Evolutionary conservation across 2,329 filamentous ascomycete species (phyloP), one percentile per base, ranked within the genome.

Genomic region (Monilinia laxa): DNA sequence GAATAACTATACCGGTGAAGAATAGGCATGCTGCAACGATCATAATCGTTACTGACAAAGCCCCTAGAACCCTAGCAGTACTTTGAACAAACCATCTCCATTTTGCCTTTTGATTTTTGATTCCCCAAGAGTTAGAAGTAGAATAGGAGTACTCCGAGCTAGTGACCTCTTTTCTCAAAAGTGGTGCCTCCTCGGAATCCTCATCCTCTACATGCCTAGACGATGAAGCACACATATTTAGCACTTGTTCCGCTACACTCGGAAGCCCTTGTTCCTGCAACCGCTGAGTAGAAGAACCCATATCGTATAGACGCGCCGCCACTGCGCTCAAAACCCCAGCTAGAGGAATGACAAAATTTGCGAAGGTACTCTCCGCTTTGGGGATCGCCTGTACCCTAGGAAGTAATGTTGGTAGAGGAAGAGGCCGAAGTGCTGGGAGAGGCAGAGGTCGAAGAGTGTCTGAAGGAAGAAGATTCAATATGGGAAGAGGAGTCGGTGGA

Each of bases 11-110:
- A 65, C 63, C 63, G 18, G 63, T 60, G 38, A 60, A 70, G 67
- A 75, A 73, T 12, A 73, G 51, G 42, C 69, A 68, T 18, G 76
- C 67, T 5, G 71, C n/a, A 56, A 74, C 67, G n/a, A 76, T 69
- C 1, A 73, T 63, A 38, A 69, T 70, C n/a, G 70, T 67, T 40
- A 75, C 62, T 20, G 72, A 40, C 45, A 53, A 42, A 18, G 67
- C 69, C 56, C 73, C 69, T 45, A 70, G 70, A 58, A 76, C 67
- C 38, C 65, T 59, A 31, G 72, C 70, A 11, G 72, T 71, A 69
- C 74, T 72, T 11, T 68, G 67, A 40, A 68, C 65, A 23, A 72
- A 40, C 71, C 70, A 72, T 62, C 42, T 65, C 54, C 35, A 45
- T 38, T 52, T 65, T 5, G 35, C 23, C 1, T 25, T 38, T 9